These are phyloP conservation scores for Candida coquimbonensis DNA, from an alignment of 805 yeast species.

Conservation along the genomic window DNA sequence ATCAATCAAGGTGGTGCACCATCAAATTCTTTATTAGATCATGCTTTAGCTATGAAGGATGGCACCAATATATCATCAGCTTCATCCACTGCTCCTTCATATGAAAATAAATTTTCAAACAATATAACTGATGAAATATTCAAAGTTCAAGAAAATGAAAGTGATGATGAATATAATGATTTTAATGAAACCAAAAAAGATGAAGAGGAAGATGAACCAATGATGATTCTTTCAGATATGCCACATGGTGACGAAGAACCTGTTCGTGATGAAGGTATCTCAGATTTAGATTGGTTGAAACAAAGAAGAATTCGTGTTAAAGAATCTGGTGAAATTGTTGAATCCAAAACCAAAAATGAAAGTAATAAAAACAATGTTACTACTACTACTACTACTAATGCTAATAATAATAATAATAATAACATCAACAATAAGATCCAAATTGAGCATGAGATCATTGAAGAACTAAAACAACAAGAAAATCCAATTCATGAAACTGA, in stretches of 20 bases:
- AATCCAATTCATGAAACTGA: constrained; percentile 24
- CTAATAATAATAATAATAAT: no score
- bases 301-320: constrained; percentile 65
- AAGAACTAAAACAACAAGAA: constrained; percentile 3
- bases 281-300: constrained; percentile 86
- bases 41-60: constrained; percentile 31
- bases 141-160: constrained; percentile 28
- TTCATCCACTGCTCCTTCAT: no score
- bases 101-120: constrained; percentile 14
- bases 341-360: neutral
- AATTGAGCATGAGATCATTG: constrained; percentile 4
- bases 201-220: constrained; percentile 41
- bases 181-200: constrained; percentile 25
- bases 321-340: constrained; percentile 31
- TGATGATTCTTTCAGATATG: constrained; percentile 36
- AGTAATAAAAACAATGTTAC: neutral
- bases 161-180: constrained; percentile 39
- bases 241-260: constrained; percentile 19
- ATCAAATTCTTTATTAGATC: constrained; percentile 32
- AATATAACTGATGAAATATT: constrained; percentile 21
- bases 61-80: constrained; percentile 5
- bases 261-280: constrained; percentile 44
- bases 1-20: constrained; percentile 28
- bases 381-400: no score
- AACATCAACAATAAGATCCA: neutral